Evolutionary conservation across 108 stramenopile species (phyloP), one percentile per base, ranked within the genome.

Genomic region (Cyclotella choctawhatcheeana): DNA sequence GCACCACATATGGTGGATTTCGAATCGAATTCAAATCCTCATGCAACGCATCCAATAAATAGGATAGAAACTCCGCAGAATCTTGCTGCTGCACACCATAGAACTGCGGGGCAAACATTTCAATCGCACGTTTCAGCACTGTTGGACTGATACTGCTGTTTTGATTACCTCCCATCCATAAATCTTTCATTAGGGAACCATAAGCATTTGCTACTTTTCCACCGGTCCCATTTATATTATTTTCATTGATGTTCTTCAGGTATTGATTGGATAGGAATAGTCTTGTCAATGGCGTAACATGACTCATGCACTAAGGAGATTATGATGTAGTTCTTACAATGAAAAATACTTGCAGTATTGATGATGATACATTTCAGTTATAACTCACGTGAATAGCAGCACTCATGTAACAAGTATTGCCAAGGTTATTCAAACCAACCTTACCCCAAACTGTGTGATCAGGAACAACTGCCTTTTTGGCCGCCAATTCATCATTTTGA

Each of bases 371-470:
- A 32, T 4, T 3, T 58, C 27, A 58, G 5, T 18, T 34, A 13
- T 37, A n/a, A n/a, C 74, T 44, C 24, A 76, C 75, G 69, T 93
- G 97, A 31, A 99, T 44, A 14, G 91, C 89, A 24, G 94, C 86
- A 68, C 94, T 97, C 88, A 99, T 92, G 80, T 96, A 99, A 79
- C 98, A 99, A 14, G 98, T 98, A 82, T 99, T 99, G 0, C 97
- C 98, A 58, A 99, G 70, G 69, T 99, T 98, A 35, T 77, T 80
- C 45, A 99, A 74, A 6, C 98, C 98, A 14, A 97, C 91, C 14
- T 78, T 69, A 20, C 88, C 91, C 63, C 65, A 65, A 24, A 30
- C 48, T 6, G 22, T 14, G 22, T 30, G 31, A 27, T 44, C 43
- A 30, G 56, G 29, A 60, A 67, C 10, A 34, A 45, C 43, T n/a